phyloP scores from a whole-genome alignment of 1,139 yeast genomes.

The Zygoascus sp. region DNA sequence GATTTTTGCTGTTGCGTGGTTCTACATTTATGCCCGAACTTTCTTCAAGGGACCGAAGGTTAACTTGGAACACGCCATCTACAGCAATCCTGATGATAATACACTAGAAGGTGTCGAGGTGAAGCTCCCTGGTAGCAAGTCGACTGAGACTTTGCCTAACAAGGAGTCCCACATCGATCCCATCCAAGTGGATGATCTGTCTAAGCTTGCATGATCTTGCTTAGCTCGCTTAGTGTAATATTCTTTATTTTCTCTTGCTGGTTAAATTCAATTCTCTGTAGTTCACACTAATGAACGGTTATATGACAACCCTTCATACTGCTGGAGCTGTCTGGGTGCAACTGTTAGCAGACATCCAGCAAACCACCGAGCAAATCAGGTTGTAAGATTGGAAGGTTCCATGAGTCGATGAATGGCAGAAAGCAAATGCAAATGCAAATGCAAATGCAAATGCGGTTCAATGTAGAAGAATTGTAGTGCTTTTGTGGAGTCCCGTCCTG shows the following conservation, averaged over 20 bases:
- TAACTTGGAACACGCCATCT: slow-evolving; percentile 41
- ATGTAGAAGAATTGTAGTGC: too few relatives aligned
- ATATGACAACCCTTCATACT: too few relatives aligned
- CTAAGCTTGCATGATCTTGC: slow-evolving; percentile 5
- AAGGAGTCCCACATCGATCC: slow-evolving; percentile 4
- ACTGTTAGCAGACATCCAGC: too few relatives aligned
- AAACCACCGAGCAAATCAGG: too few relatives aligned
- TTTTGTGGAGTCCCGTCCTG: too few relatives aligned
- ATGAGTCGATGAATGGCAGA: too few relatives aligned
- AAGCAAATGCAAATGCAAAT: too few relatives aligned
- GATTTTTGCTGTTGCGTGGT: slow-evolving; percentile 51
- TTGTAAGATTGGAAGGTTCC: too few relatives aligned
- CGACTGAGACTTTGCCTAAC: slow-evolving; percentile 1
- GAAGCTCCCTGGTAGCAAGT: slow-evolving; percentile 9
- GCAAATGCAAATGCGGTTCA: too few relatives aligned
- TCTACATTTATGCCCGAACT: slow-evolving; percentile 52
- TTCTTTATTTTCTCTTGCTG: background rate
- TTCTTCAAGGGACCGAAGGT: slow-evolving; percentile 68
- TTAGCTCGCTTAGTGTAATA: background rate
- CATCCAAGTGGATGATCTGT: slow-evolving; percentile 4
- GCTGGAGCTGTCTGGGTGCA: too few relatives aligned
- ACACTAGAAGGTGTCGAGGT: slow-evolving; percentile 13
- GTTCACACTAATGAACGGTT: too few relatives aligned
- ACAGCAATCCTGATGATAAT: slow-evolving; percentile 13
- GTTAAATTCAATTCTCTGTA: background rate